phyloP scores from a whole-genome alignment of 2,329 filamentous ascomycete species.

The Neopestalotiopsis sp. region DNA sequence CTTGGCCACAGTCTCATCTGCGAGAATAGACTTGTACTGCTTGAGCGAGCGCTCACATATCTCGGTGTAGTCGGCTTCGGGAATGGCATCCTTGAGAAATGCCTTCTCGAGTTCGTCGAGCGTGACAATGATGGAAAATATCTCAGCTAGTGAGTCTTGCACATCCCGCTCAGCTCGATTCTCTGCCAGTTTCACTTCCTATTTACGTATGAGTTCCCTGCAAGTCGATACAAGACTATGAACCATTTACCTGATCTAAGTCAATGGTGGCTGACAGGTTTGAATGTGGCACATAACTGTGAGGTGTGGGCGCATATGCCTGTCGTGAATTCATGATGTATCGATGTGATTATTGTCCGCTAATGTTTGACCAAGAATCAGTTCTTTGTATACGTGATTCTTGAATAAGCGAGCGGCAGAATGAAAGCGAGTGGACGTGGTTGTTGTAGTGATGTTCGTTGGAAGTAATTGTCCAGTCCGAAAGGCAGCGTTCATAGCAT shows the following conservation, averaged over 20 bases:
- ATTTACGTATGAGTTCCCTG: slow-evolving; percentile 19
- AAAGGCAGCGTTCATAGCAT: too few relatives aligned
- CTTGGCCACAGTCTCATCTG: slow-evolving; percentile 86
- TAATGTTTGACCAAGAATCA: too few relatives aligned
- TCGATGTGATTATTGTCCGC: background rate
- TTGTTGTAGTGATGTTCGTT: background rate
- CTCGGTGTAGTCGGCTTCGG: slow-evolving; percentile 92
- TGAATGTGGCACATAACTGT: slow-evolving; percentile 88
- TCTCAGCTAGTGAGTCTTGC: slow-evolving; percentile 93
- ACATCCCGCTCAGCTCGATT: slow-evolving; percentile 89
- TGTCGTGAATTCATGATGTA: slow-evolving; percentile 61
- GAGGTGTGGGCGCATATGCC: slow-evolving; percentile 86
- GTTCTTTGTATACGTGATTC: background rate
- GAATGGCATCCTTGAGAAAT: slow-evolving; percentile 92
- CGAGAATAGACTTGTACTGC: slow-evolving; percentile 94
- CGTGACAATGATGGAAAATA: slow-evolving; percentile 97
- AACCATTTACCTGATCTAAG: slow-evolving; percentile 75
- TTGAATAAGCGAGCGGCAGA: too few relatives aligned
- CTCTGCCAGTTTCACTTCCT: slow-evolving; percentile 93
- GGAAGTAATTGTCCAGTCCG: background rate
- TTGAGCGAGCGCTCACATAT: slow-evolving; percentile 93
- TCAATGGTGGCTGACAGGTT: slow-evolving; percentile 88
- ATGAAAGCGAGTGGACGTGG: background rate
- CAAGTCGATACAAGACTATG: slow-evolving; percentile 3
- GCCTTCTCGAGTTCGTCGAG: slow-evolving; percentile 95